Percentiles rank a stretch among this genome's conserved stretches.
phyloP scores from a whole-genome alignment of 2,329 filamentous ascomycete species.

The Plenodomus biglobosus region DNA sequence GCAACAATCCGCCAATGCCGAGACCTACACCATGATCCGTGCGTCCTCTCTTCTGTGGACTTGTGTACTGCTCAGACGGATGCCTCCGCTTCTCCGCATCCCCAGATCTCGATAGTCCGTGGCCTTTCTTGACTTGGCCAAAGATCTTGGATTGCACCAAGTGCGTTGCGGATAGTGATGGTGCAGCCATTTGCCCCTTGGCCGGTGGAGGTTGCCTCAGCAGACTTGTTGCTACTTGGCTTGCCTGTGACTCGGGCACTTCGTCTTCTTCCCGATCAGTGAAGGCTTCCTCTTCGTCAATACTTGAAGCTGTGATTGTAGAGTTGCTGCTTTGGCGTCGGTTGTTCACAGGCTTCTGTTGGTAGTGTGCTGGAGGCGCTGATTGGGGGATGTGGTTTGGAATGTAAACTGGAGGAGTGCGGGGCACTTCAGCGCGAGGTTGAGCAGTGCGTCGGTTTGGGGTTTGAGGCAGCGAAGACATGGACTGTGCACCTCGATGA shows the following conservation, averaged over 20 bases:
- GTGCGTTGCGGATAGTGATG: slow-evolving; percentile 35
- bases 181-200: slow-evolving; percentile 33
- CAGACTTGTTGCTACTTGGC: slow-evolving; percentile 74
- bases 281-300: slow-evolving; percentile 48
- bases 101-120: slow-evolving; percentile 40
- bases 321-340: slow-evolving; percentile 71
- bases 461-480: slow-evolving; percentile 82
- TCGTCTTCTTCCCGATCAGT: slow-evolving; percentile 69
- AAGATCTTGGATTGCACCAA: slow-evolving; percentile 64
- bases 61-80: slow-evolving; percentile 30
- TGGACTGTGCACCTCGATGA: slow-evolving; percentile 73
- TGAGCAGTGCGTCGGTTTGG: slow-evolving; percentile 61
- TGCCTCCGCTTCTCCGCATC: slow-evolving; percentile 39
- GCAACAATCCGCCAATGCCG: slow-evolving; percentile 54
- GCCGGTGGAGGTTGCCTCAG: slow-evolving; percentile 60
- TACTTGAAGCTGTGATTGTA: slow-evolving; percentile 47
- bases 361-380: slow-evolving; percentile 46
- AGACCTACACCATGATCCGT: slow-evolving; percentile 55
- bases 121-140: slow-evolving; percentile 60
- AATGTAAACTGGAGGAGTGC: slow-evolving; percentile 45
- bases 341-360: slow-evolving; percentile 28
- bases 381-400: slow-evolving; percentile 40
- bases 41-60: slow-evolving; percentile 55
- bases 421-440: slow-evolving; percentile 60
- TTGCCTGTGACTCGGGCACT: slow-evolving; percentile 73